phyloP scores from a whole-genome alignment of 495 filamentous ascomycete species.

The Penicillium pancosmium region DNA sequence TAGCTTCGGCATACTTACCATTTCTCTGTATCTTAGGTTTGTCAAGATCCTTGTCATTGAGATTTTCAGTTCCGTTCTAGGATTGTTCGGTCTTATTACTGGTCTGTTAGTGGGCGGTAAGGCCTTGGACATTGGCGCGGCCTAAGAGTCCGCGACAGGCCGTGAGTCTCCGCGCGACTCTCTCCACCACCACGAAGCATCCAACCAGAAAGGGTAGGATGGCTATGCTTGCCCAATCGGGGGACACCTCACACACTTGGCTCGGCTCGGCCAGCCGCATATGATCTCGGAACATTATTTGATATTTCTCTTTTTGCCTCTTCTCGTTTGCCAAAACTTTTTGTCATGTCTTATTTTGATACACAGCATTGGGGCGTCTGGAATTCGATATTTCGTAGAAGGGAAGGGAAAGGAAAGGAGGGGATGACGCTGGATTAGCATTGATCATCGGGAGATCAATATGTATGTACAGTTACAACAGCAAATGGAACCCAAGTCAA shows the following conservation, averaged over 20 bases:
- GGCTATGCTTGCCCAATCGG: slow-evolving; percentile 14
- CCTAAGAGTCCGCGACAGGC: slow-evolving; percentile 23
- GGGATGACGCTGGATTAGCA: slow-evolving; percentile 29
- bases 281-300: slow-evolving; percentile 17
- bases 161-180: neutral
- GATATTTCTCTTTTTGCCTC: slow-evolving; percentile 8
- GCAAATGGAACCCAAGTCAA: slow-evolving; percentile 15
- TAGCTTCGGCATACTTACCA: slow-evolving; percentile 12
- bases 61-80: slow-evolving; percentile 98
- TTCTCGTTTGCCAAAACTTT: slow-evolving; percentile 22
- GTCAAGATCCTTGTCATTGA: slow-evolving; percentile 99
- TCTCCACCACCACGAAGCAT: neutral
- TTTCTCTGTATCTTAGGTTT: slow-evolving; percentile 61
- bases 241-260: slow-evolving; percentile 2
- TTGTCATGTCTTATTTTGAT: slow-evolving; percentile 33
- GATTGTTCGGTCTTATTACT: slow-evolving; percentile 96
- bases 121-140: slow-evolving; percentile 69
- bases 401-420: slow-evolving; percentile 20
- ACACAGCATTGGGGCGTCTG: slow-evolving; percentile 50
- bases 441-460: slow-evolving; percentile 34
- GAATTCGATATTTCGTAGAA: slow-evolving; percentile 38
- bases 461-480: slow-evolving; percentile 44
- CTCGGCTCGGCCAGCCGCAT: slow-evolving; percentile 12
- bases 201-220: slow-evolving; percentile 2
- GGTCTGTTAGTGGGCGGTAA: slow-evolving; percentile 85